phyloP scores from a whole-genome alignment of 495 filamentous ascomycete genomes.

The Talaromyces borbonicus region DNA sequence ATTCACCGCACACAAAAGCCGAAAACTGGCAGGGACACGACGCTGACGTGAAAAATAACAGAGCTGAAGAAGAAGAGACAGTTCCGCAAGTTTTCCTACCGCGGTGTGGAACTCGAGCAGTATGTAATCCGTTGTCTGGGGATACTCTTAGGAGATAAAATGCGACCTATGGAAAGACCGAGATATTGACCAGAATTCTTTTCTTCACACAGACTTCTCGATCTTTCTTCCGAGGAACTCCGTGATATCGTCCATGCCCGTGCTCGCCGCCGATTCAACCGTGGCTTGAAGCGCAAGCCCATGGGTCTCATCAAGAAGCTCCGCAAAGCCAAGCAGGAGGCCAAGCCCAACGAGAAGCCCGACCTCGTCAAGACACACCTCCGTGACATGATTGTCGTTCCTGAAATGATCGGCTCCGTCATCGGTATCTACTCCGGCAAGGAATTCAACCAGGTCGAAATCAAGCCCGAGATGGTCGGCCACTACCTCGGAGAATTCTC shows the following conservation, averaged over 20 bases:
- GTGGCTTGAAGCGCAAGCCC: conserved; percentile 97
- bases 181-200: conserved; percentile 39
- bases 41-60: conserved; percentile 21
- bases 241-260: conserved; percentile 98
- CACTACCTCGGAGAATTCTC: conserved; percentile 99
- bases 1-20: conserved; percentile 18
- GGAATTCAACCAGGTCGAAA: conserved; percentile 99
- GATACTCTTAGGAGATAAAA: too few relatives aligned
- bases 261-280: conserved; percentile 97
- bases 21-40: conserved; percentile 32
- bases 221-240: conserved; percentile 96
- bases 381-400: conserved; percentile 98
- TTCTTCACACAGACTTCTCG: conserved; percentile 65
- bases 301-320: conserved; percentile 99
- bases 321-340: conserved; percentile 99
- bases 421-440: conserved; percentile 99
- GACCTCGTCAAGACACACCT: conserved; percentile 98
- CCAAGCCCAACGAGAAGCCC: conserved; percentile 99
- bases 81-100: conserved; percentile 99
- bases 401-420: conserved; percentile 96
- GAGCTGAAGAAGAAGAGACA: conserved; percentile 98
- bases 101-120: conserved; percentile 98
- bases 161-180: too few relatives aligned
- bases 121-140: conserved; percentile 49
- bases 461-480: conserved; percentile 99